These are phyloP conservation scores for Dissophora globulifera DNA, from an alignment of 192 early-diverging fungal genomes.

Conservation along the genomic window DNA sequence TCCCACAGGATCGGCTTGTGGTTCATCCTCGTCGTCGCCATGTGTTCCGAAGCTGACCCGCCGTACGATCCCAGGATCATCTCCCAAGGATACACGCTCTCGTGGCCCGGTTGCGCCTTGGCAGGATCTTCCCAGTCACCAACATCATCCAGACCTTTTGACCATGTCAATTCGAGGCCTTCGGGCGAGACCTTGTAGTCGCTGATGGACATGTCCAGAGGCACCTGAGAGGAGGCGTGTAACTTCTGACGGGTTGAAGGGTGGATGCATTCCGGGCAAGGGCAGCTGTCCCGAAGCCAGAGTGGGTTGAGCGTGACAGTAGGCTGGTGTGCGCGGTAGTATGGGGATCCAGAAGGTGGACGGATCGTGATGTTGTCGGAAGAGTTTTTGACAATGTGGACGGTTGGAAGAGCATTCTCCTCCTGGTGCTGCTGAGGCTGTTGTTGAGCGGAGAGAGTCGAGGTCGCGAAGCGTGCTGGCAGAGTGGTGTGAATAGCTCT, in stretches of 20 bases:
- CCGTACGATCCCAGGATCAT: constrained; percentile 50
- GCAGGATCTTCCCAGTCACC: constrained; percentile 36
- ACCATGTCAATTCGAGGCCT: constrained; percentile 58
- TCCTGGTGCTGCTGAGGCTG: neutral
- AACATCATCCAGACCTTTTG: constrained; percentile 56
- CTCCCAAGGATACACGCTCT: constrained; percentile 32
- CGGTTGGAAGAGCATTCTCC: neutral
- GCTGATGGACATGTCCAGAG: constrained; percentile 54
- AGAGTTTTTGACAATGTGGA: neutral
- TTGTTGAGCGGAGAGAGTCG: neutral
- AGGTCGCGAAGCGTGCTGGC: no score
- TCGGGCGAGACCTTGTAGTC: constrained; percentile 26
- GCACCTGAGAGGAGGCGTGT: constrained; percentile 63
- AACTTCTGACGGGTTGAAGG: constrained; percentile 66
- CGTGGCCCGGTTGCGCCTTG: constrained; percentile 38
- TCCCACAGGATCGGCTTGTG: constrained; percentile 56
- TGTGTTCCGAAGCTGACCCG: constrained; percentile 20
- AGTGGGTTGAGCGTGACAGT: constrained; percentile 37
- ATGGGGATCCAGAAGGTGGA: constrained; percentile 12
- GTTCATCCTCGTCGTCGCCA: constrained; percentile 24
- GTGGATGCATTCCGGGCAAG: constrained; percentile 66
- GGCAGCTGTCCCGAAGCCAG: constrained; percentile 74
- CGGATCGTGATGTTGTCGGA: constrained; percentile 7
- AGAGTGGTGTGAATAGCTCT: constrained; percentile 18
- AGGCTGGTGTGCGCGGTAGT: constrained; percentile 11